Percentiles rank a stretch among this genome's conserved stretches.
These are phyloP conservation scores for Lagenaria siceraria DNA, from an alignment of 306 rosid species.

Conservation along the genomic window DNA sequence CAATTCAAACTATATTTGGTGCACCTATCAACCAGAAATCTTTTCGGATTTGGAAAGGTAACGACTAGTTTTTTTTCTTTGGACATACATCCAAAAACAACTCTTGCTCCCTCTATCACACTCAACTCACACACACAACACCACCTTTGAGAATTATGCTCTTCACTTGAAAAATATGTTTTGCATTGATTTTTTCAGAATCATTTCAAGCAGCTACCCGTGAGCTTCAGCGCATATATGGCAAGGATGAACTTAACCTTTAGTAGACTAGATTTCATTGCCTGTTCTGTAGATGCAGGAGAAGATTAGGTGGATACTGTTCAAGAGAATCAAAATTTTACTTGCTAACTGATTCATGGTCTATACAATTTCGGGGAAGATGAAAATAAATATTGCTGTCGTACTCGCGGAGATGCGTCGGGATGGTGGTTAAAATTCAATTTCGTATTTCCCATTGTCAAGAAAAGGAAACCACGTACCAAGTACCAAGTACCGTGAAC, in stretches of 20 bases:
- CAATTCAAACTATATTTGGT: slow-evolving; percentile 68
- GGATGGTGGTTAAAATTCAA: not conserved
- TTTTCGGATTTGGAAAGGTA: slow-evolving; percentile 74
- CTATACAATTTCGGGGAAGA: not conserved
- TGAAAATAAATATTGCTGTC: not conserved
- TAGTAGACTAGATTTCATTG: slow-evolving; percentile 9
- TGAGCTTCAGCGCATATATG: slow-evolving; percentile 88
- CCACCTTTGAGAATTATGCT: not conserved
- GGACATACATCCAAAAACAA: not conserved
- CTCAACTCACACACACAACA: not conserved
- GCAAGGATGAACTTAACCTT: slow-evolving; percentile 53
- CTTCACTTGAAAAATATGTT: not conserved
- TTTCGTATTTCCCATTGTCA: not conserved
- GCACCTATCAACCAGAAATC: slow-evolving; percentile 79
- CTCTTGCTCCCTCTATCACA: not conserved
- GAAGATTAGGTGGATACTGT: slow-evolving; percentile 13
- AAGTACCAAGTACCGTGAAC: not conserved
- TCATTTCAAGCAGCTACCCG: slow-evolving; percentile 85
- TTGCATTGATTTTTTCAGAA: slow-evolving; percentile 33
- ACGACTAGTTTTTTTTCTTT: not conserved
- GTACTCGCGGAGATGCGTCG: not conserved
- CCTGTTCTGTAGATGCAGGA: slow-evolving; percentile 12
- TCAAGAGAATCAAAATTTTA: not conserved
- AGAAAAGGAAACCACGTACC: not conserved
- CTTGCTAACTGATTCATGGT: not conserved